Evolutionary conservation across 441 rosid species (phyloP), one percentile per base, ranked within the genome.

Genomic region (Sinapis alba): DNA sequence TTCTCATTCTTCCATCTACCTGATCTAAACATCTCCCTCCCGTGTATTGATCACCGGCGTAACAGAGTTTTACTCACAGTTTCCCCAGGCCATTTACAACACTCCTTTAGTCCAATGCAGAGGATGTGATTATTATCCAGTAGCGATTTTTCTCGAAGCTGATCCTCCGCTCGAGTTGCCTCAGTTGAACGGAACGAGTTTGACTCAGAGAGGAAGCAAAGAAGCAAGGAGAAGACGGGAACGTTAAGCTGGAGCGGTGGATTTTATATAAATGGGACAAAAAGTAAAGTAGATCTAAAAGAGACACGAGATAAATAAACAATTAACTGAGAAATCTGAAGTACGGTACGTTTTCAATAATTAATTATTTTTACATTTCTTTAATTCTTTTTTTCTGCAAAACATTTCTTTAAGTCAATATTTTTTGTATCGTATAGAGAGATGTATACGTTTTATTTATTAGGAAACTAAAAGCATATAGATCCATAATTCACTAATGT

Each of bases 1-100:
- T 82, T 90, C 61, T 94, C 95, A 70, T 78, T 83, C 79, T 95
- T 82, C 97, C 97, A 88, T 82, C 87, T 82, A 75, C 84, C 88
- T 60, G 98, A 78, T 84, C 78, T 82, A 84, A 94, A 94, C 97
- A 94, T 94, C 83, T 75, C 57, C 59, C 6, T 4, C 27, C 27
- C 20, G 70, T 38, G 43, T 56, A 68, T 65, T 21, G 26, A 34
- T 53, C 69, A 0, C 69, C 62, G 56, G 59, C 73, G 57, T 77
- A 68, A 65, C 65, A 57, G 47, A n/a, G 34, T 2, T 68, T n/a
- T 45, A 26, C 60, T 79, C 83, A 84, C 81, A 30, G 83, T 80
- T 62, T 71, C 80, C 59, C 86, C 81, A 72, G 74, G 45, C 54
- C 90, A 54, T 54, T 84, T 66, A 19, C 70, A 27, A n/a, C 53